phyloP scores from a whole-genome alignment of 257 asterid genomes.

The Forsythia viridissima region DNA sequence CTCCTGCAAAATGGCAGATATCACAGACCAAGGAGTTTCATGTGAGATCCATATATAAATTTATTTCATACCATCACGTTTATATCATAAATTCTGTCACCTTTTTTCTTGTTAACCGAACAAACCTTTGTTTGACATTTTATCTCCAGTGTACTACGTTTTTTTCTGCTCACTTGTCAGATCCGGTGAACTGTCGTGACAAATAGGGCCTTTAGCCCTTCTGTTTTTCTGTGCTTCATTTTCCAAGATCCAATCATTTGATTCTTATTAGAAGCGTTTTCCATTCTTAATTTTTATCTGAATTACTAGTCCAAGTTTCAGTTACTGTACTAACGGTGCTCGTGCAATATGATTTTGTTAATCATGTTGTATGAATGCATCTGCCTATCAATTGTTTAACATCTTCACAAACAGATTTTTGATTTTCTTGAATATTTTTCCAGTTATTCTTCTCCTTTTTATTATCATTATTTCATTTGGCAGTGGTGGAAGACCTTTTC shows the following conservation, averaged over 20 bases:
- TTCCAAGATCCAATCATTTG: neutral
- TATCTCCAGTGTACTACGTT: neutral
- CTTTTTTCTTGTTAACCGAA: constrained; percentile 7
- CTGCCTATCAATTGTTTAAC: constrained; percentile 1
- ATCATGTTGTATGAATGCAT: constrained; percentile 3
- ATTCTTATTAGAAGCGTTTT: constrained; percentile 11
- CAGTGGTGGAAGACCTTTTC: constrained; percentile 99
- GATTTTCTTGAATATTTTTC: constrained; percentile 12
- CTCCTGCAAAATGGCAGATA: constrained; percentile 98
- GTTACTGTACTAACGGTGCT: neutral
- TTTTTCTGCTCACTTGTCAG: neutral
- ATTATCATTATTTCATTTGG: constrained; percentile 13
- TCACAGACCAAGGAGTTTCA: constrained; percentile 94
- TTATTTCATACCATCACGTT: neutral
- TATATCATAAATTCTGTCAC: constrained; percentile 13
- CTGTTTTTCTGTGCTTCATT: neutral
- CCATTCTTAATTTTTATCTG: neutral
- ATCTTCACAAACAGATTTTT: neutral
- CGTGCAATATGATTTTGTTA: constrained; percentile 8
- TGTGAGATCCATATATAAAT: constrained; percentile 49
- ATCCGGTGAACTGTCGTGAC: neutral
- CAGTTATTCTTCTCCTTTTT: constrained; percentile 15
- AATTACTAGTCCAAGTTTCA: constrained; percentile 11
- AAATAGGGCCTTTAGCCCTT: neutral
- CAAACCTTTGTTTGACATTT: neutral